phyloP scores from a whole-genome alignment of 345 rosid genomes.

The Gossypium longicalyx region DNA sequence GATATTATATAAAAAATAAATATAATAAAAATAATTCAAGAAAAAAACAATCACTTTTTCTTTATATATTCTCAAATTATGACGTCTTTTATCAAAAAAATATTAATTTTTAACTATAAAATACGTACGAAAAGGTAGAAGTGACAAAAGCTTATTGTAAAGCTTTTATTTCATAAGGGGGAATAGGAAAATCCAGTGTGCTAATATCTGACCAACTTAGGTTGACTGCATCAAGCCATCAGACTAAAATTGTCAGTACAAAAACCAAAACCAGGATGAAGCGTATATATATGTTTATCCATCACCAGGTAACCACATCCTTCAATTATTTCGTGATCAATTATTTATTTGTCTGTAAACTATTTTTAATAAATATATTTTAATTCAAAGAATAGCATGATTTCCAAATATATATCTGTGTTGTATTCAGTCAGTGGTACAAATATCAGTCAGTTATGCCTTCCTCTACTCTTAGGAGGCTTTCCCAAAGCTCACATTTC shows the following conservation, averaged over 20 bases:
- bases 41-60: neutral
- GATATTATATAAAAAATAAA: too few relatives aligned
- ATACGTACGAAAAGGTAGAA: neutral
- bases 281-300: too few relatives aligned
- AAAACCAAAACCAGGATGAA: neutral
- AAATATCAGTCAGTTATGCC: neutral
- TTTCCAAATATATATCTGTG: too few relatives aligned
- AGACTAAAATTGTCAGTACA: neutral
- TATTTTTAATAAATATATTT: too few relatives aligned
- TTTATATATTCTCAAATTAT: neutral
- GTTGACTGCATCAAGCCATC: conserved; percentile 11
- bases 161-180: neutral
- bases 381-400: too few relatives aligned
- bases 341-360: too few relatives aligned
- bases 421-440: neutral
- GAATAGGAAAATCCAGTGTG: neutral
- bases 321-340: too few relatives aligned
- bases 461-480: neutral
- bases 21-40: too few relatives aligned
- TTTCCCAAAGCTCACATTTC: neutral
- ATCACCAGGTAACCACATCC: too few relatives aligned
- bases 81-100: neutral
- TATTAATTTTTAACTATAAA: neutral
- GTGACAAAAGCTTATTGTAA: neutral
- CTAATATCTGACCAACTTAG: neutral